Evolutionary conservation across 2,329 filamentous ascomycete species (phyloP).

Genomic region (Neofusicoccum cordaticola): DNA sequence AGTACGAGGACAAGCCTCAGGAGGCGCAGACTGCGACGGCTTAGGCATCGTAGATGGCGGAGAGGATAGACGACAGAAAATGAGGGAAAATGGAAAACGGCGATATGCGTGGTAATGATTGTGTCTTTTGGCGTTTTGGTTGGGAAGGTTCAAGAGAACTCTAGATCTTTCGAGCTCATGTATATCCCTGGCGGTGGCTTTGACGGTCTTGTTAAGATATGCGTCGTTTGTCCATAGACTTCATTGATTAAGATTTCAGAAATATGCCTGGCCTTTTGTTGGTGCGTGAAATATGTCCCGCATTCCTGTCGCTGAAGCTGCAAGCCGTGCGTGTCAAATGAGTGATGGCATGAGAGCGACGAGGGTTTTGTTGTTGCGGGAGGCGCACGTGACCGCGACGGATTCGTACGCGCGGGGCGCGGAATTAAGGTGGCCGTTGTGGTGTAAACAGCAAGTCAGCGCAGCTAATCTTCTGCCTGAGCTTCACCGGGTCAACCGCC

Average conservation of each 20-base stretch:
- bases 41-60: not conserved
- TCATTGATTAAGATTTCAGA: not conserved
- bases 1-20: slow-evolving; percentile 47
- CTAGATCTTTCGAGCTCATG: not conserved
- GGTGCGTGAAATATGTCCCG: not conserved
- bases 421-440: no score
- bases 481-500: slow-evolving; percentile 16
- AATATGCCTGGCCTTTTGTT: not conserved
- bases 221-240: slow-evolving; percentile 5
- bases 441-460: slow-evolving; percentile 7
- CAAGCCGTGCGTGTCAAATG: not conserved
- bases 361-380: not conserved
- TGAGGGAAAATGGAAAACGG: slow-evolving; percentile 2
- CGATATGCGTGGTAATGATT: slow-evolving; percentile 5
- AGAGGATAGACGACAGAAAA: not conserved
- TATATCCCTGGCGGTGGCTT: slow-evolving; percentile 14
- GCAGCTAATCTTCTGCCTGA: not conserved
- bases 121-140: not conserved
- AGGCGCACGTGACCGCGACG: no score
- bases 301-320: not conserved
- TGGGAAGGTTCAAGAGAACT: not conserved
- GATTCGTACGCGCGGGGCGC: no score
- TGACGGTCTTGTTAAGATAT: not conserved
- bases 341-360: not conserved
- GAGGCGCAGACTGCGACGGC: slow-evolving; percentile 20